Evolutionary conservation across 2,329 filamentous ascomycete species (phyloP), one percentile per base, ranked within the genome.

Genomic region (Fusarium piperis): DNA sequence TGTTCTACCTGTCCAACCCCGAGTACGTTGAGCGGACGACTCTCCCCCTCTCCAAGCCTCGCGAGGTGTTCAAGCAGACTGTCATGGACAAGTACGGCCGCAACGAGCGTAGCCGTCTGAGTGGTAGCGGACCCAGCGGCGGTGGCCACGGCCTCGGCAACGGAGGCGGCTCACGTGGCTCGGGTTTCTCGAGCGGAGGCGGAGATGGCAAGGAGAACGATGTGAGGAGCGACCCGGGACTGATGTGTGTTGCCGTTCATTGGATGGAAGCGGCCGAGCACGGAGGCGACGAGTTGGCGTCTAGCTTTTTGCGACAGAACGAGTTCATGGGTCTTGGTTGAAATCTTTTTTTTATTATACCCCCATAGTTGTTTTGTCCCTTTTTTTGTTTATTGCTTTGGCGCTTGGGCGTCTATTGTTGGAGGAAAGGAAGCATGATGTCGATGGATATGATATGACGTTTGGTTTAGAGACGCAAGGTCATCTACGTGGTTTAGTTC

Each of bases 211-310:
- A 81, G 59, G 83, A 85, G 53, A 83, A 83, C 18, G 81, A 89
- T 65, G 86, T 89, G 36, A 81, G 94, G 73, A 94, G 91, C 66
- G 94, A 98, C 79, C 93, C 94, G 2, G 92, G 92, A 60, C 90
- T 94, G 44, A 96, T 98, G 93, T 98, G 95, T 77, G 90, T 97
- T 64, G 95, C 95, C 11, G 91, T 97, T 81, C 95, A 98, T 84
- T 98, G 95, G 95, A 98, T 98, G 94, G 94, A 95, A 83, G 86
- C 93, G 72, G 94, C 93, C 38, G 93, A 94, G 75, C 88, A 89
- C 61, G 94, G 94, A n/a, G 94, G 94, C 1, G 95, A 98, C 79
- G 89, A 92, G 77, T 85, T 97, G 74, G 95, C 95, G 20, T 91
- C 90, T 78, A 92, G 92, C 79, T 95, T 95, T 82, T 83, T 98